These are phyloP conservation scores for Castanea crenata DNA, from an alignment of 306 rosid genomes.

Conservation along the genomic window DNA sequence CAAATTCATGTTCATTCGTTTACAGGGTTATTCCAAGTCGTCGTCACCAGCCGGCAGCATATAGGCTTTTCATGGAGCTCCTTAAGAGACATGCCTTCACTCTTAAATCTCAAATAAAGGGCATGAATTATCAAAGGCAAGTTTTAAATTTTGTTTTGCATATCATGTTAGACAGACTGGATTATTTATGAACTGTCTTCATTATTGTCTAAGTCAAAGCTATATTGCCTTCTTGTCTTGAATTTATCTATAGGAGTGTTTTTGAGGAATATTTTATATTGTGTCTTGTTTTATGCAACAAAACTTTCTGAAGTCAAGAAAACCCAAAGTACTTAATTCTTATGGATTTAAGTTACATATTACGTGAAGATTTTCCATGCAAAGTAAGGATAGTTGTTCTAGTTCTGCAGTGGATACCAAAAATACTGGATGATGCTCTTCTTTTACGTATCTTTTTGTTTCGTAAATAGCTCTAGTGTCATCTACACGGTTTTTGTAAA, in stretches of 20 bases:
- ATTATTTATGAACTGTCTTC: background rate
- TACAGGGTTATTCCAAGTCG: constrained; percentile 86
- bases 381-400: background rate
- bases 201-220: background rate
- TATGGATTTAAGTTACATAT: background rate
- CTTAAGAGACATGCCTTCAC: constrained; percentile 67
- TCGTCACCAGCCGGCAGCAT: constrained; percentile 75
- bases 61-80: constrained; percentile 84
- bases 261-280: background rate
- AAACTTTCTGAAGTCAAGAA: background rate
- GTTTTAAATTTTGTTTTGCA: constrained; percentile 5
- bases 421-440: background rate
- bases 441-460: background rate
- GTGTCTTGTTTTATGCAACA: background rate
- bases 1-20: constrained; percentile 7
- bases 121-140: constrained; percentile 61
- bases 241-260: too few species aligned
- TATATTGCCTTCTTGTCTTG: background rate
- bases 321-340: background rate
- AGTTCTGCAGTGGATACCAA: background rate
- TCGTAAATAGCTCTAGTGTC: background rate
- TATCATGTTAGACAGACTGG: background rate
- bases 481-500: background rate
- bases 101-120: constrained; percentile 65
- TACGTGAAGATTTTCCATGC: background rate